These are phyloP conservation scores for Malassezia restricta DNA, from an alignment of 1,284 basidiomycete species.

Conservation along the genomic window DNA sequence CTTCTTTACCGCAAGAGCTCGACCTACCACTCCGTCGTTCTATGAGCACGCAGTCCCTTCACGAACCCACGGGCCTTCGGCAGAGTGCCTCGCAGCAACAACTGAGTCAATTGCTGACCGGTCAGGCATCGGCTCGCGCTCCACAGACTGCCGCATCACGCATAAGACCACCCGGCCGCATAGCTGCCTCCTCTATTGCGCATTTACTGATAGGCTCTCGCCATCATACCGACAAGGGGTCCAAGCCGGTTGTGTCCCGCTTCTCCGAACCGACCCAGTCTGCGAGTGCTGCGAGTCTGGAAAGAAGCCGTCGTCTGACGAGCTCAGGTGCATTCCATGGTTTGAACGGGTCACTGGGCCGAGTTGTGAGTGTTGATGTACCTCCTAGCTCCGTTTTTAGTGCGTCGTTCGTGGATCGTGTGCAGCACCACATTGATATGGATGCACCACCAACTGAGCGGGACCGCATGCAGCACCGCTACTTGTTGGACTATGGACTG, in stretches of 20 bases:
- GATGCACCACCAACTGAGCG: not conserved
- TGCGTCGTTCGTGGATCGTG: slow-evolving; percentile 5
- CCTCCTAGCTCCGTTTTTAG: slow-evolving; percentile 5
- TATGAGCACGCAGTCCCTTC: not conserved
- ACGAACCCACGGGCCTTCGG: not conserved
- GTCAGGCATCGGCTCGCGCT: not conserved
- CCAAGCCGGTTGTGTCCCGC: slow-evolving; percentile 15
- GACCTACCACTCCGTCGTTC: not conserved
- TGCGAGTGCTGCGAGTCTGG: too few relatives aligned
- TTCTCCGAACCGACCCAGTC: slow-evolving; percentile 3
- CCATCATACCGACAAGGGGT: not conserved
- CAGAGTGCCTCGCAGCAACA: slow-evolving; percentile 4
- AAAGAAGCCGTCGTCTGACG: too few relatives aligned
- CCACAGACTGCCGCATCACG: not conserved
- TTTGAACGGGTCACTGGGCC: not conserved
- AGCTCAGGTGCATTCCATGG: too few relatives aligned
- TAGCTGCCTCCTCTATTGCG: not conserved
- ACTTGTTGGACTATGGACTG: slow-evolving; percentile 39
- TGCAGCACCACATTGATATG: not conserved
- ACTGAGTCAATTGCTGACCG: slow-evolving; percentile 3
- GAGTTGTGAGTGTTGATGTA: slow-evolving; percentile 14
- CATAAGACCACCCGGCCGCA: not conserved
- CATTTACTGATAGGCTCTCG: not conserved
- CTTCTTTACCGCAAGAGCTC: too few relatives aligned
- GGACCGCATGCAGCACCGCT: slow-evolving; percentile 17